phyloP scores from a whole-genome alignment of 1,284 basidiomycete genomes.

The Leccinum subfulvum region DNA sequence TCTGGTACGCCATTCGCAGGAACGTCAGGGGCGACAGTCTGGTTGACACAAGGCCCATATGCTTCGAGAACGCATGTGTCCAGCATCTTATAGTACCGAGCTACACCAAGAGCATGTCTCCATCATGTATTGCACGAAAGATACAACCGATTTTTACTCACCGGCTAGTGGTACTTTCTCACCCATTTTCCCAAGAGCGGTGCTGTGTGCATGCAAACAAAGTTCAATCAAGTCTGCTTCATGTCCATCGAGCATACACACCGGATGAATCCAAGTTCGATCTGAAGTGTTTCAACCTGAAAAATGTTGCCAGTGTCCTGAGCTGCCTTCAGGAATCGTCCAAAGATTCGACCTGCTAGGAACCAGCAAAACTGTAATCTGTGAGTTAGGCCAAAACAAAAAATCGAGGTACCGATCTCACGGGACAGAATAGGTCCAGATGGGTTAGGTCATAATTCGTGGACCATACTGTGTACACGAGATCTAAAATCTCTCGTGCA shows the following conservation, averaged over 20 bases:
- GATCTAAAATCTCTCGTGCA: constrained; percentile 61
- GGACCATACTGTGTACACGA: constrained; percentile 63
- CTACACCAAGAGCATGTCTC: constrained; percentile 25
- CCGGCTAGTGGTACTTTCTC: constrained; percentile 63
- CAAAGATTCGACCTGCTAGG: constrained; percentile 59
- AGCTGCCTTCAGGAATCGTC: constrained; percentile 61
- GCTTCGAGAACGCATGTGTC: constrained; percentile 41
- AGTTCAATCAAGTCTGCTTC: neutral
- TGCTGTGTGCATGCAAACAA: constrained; percentile 35
- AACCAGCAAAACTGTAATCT: constrained; percentile 66
- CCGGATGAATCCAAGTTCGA: constrained; percentile 67
- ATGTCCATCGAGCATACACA: constrained; percentile 35
- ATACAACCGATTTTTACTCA: constrained; percentile 26
- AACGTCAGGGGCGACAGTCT: constrained; percentile 1
- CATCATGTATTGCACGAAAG: neutral
- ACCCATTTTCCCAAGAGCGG: constrained; percentile 59
- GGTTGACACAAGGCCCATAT: constrained; percentile 28
- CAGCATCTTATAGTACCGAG: constrained; percentile 64
- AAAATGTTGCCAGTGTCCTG: constrained; percentile 51
- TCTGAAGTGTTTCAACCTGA: constrained; percentile 52
- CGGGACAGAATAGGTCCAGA: constrained; percentile 8
- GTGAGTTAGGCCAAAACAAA: neutral
- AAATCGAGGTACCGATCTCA: constrained; percentile 1
- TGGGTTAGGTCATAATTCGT: constrained; percentile 53
- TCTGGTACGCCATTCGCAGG: constrained; percentile 10